These are phyloP conservation scores for Circinella minor DNA, from an alignment of 371 early-diverging fungal species.

Conservation along the genomic window DNA sequence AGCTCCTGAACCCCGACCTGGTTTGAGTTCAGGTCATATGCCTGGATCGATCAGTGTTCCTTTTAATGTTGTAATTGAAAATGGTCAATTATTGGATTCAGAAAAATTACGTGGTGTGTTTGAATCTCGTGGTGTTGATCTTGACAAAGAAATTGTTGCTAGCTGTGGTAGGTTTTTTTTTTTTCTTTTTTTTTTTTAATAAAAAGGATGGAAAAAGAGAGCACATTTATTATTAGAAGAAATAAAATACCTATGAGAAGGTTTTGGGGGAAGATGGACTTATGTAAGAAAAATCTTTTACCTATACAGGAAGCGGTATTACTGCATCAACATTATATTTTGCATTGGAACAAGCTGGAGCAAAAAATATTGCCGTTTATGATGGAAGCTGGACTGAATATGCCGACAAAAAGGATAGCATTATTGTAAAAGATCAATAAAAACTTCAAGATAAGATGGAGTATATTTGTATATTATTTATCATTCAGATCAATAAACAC, in stretches of 20 bases:
- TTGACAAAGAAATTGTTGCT: conserved; percentile 60
- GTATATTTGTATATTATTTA: no score
- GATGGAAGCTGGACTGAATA: conserved; percentile 92
- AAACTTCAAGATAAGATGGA: neutral
- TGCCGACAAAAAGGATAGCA: conserved; percentile 62
- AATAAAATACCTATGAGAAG: no score
- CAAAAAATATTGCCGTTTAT: conserved; percentile 69
- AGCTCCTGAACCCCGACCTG: conserved; percentile 85
- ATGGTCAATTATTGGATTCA: conserved; percentile 46
- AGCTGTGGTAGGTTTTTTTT: conserved; percentile 60
- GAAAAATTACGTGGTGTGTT: conserved; percentile 55
- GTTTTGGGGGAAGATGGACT: no score
- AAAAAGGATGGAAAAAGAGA: neutral
- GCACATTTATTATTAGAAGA: no score
- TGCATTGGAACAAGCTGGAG: conserved; percentile 69
- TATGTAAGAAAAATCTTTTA: neutral
- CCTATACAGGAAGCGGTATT: conserved; percentile 67
- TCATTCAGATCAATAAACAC: no score
- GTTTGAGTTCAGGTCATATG: conserved; percentile 88
- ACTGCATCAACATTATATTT: conserved; percentile 79
- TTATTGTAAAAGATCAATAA: conserved; percentile 54
- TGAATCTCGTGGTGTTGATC: conserved; percentile 59
- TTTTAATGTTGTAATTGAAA: conserved; percentile 60
- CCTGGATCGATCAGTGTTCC: conserved; percentile 79
- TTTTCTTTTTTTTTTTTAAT: no score